Evolutionary conservation across 139 green algal species (phyloP).

Genomic region (Chlamydomonas incerta): DNA sequence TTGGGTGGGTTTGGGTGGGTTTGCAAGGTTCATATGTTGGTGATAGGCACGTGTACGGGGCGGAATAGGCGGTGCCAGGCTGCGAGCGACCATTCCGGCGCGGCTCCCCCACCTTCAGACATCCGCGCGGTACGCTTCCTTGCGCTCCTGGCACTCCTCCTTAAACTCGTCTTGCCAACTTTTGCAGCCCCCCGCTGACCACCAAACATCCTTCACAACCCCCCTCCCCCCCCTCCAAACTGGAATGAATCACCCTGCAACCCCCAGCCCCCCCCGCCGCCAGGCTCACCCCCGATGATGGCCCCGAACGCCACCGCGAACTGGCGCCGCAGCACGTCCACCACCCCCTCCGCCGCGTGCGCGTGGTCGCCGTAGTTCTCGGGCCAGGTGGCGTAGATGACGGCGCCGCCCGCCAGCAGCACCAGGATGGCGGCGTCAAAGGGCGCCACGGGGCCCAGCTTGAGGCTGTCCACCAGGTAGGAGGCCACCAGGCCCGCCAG

Average conservation of each 20-base stretch:
- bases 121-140: too few species aligned
- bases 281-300: conserved; percentile 35
- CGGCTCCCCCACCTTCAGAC: too few species aligned
- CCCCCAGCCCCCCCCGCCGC: not conserved
- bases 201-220: not conserved
- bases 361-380: conserved; percentile 94
- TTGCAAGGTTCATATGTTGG: too few species aligned
- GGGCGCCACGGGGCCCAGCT: conserved; percentile 91
- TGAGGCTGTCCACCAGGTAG: conserved; percentile 82
- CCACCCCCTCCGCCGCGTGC: conserved; percentile 17
- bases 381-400: conserved; percentile 88
- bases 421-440: conserved; percentile 93
- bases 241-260: not conserved
- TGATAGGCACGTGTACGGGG: too few species aligned
- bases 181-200: not conserved
- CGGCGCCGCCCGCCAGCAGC: conserved; percentile 81
- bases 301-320: conserved; percentile 45
- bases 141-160: too few species aligned
- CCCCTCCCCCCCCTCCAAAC: too few species aligned
- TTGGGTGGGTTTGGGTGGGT: not conserved
- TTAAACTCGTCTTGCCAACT: not conserved
- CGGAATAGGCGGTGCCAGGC: too few species aligned
- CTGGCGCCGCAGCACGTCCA: conserved; percentile 34
- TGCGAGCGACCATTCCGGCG: too few species aligned
- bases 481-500: conserved; percentile 90